These are phyloP conservation scores for Ophiostoma perfectum DNA, from an alignment of 2,329 filamentous ascomycete genomes.

Conservation along the genomic window DNA sequence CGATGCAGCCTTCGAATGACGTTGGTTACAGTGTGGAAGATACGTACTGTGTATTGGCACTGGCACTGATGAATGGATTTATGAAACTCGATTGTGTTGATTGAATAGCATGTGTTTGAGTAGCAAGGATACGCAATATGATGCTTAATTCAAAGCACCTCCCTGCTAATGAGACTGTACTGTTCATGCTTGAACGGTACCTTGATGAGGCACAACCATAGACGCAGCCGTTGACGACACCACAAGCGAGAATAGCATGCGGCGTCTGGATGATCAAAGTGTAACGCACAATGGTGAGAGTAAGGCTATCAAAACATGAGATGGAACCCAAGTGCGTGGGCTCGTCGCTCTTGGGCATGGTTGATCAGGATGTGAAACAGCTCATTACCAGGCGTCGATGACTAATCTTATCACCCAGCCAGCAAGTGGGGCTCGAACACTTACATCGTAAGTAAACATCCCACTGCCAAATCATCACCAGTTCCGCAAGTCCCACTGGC, in stretches of 20 bases:
- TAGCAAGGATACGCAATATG: too few species aligned
- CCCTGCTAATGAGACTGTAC: too few species aligned
- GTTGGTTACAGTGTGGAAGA: not conserved
- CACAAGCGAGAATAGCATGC: too few species aligned
- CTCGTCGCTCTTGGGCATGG: not conserved
- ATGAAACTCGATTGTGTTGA: not conserved
- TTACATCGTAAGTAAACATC: slow-evolving; percentile 8
- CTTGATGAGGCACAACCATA: too few species aligned
- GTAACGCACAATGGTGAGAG: not conserved
- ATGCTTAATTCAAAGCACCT: too few species aligned
- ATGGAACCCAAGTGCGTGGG: not conserved
- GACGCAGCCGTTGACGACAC: too few species aligned
- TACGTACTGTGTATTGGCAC: not conserved
- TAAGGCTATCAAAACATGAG: not conserved
- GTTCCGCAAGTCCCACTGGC: slow-evolving; percentile 1
- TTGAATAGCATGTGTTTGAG: too few species aligned
- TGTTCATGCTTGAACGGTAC: too few species aligned
- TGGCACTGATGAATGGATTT: not conserved
- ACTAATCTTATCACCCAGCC: slow-evolving; percentile 7
- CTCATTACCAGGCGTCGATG: not conserved
- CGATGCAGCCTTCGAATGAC: not conserved
- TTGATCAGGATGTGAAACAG: not conserved
- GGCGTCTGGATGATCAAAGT: not conserved
- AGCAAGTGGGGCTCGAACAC: slow-evolving; percentile 1
- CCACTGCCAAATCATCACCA: not conserved